These are phyloP conservation scores for Septoria linicola DNA, from an alignment of 2,329 filamentous ascomycete genomes.

Conservation along the genomic window DNA sequence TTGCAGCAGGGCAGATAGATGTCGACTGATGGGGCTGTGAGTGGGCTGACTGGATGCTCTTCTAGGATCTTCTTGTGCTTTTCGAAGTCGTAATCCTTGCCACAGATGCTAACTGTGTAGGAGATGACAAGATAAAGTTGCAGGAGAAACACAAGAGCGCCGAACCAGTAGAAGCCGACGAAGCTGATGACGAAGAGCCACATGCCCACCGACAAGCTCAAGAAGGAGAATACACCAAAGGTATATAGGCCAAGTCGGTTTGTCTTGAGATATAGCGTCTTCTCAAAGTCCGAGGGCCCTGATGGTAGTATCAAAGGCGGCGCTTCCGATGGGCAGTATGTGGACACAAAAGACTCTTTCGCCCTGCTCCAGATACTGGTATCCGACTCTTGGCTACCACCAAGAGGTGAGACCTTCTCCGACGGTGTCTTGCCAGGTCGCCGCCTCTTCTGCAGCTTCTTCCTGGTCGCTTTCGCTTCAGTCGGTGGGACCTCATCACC, in stretches of 20 bases:
- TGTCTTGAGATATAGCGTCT: constrained; percentile 43
- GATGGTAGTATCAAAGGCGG: constrained; percentile 37
- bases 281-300: constrained; percentile 43
- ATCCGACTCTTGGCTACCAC: constrained; percentile 14
- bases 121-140: constrained; percentile 46
- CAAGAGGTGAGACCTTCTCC: constrained; percentile 6
- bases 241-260: constrained; percentile 44
- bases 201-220: constrained; percentile 45
- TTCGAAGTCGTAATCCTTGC: constrained; percentile 42
- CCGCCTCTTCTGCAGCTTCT: constrained; percentile 19
- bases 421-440: neutral
- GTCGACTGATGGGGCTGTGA: constrained; percentile 43
- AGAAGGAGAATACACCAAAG: constrained; percentile 44
- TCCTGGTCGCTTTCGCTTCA: constrained; percentile 12
- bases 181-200: constrained; percentile 45
- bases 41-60: constrained; percentile 37
- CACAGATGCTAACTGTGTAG: constrained; percentile 43
- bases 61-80: constrained; percentile 38
- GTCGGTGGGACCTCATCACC: neutral
- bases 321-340: constrained; percentile 22
- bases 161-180: constrained; percentile 36
- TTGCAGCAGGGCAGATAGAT: constrained; percentile 47
- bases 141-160: constrained; percentile 41
- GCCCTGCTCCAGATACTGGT: constrained; percentile 18
- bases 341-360: constrained; percentile 20